Evolutionary conservation across 2,329 filamentous ascomycete genomes (phyloP), one percentile per base, ranked within the genome.

Genomic region (Pestalotiopsis sp.): DNA sequence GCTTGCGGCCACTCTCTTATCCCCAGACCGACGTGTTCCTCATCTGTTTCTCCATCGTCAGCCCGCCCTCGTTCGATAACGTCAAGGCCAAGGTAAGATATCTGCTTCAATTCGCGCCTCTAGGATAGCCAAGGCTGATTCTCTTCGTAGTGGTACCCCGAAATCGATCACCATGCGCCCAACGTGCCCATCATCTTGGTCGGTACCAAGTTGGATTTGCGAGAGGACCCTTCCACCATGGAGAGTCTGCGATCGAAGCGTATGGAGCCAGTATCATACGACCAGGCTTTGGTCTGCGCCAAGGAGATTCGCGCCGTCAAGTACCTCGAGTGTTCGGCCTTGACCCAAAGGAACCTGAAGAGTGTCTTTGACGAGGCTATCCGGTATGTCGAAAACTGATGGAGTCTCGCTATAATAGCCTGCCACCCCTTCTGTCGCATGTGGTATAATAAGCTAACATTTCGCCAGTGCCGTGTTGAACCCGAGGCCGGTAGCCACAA

Each of bases 341-440:
- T 99, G 74, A 99, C 96, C 49, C 96, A 98, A 86, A 88, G 95
- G 78, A 98, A 98, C 81, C 83, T 99, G 75, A 99, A 99, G 91
- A 97, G 94, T 77, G 96, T 99, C 63, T 99, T 99, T 79, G 96
- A 99, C 79, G 95, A 98, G 83, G 96, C 96, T 41, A 99, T 99
- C 79, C 92, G 96, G 96, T 98, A 84, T 75, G 91, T 83, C 23
- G 36, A 36, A 11, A 14, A 9, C 7, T 12, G 41, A 36, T 31
- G 17, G 13, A 7, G 12, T 25, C 25, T 23, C n/a, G 45, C 52
- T 14, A 7, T 23, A n/a, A 27, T 17, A 4, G 27, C 31, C 38
- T 20, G 11, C 59, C 11, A 39, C 5, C 31, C 13, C 7, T 49
- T 12, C 55, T 23, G 5, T 4, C 27, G 25, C 23, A 3, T 13